These are phyloP conservation scores for Rhodosporidiobolus sp. DNA, from an alignment of 768 basidiomycete species.

Conservation along the genomic window DNA sequence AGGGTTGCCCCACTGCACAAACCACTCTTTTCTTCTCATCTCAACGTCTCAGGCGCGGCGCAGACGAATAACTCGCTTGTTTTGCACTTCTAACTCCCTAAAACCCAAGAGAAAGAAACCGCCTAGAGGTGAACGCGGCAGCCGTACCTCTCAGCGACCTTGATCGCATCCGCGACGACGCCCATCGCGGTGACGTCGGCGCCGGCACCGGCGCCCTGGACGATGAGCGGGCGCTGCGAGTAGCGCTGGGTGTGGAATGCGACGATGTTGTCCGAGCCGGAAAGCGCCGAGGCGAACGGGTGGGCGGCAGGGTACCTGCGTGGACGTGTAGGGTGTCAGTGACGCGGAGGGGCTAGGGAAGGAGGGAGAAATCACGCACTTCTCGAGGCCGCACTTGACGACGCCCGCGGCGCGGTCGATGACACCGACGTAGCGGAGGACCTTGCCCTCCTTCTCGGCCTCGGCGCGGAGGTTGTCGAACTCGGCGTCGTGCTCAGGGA, in stretches of 20 bases:
- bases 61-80: neutral
- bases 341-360: neutral
- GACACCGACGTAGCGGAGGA: slow-evolving; percentile 89
- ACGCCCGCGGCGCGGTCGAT: slow-evolving; percentile 70
- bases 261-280: slow-evolving; percentile 96
- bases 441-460: slow-evolving; percentile 73
- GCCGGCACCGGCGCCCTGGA: slow-evolving; percentile 97
- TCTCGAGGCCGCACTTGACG: slow-evolving; percentile 83
- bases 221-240: slow-evolving; percentile 77
- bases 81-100: neutral
- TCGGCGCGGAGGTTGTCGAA: slow-evolving; percentile 73
- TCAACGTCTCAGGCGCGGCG: too few relatives aligned
- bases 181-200: slow-evolving; percentile 99
- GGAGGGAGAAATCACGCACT: slow-evolving; percentile 56
- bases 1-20: too few relatives aligned
- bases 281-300: slow-evolving; percentile 91
- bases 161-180: slow-evolving; percentile 79
- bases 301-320: slow-evolving; percentile 79
- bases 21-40: neutral
- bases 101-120: neutral
- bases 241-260: slow-evolving; percentile 96
- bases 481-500: slow-evolving; percentile 76
- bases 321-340: neutral
- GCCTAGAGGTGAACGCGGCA: slow-evolving; percentile 26
- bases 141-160: slow-evolving; percentile 48